Percentiles rank a stretch among this genome's conserved stretches.
Evolutionary conservation across 176 grass and related monocot genomes (phyloP).

Genomic region (Pontederia crassipes): DNA sequence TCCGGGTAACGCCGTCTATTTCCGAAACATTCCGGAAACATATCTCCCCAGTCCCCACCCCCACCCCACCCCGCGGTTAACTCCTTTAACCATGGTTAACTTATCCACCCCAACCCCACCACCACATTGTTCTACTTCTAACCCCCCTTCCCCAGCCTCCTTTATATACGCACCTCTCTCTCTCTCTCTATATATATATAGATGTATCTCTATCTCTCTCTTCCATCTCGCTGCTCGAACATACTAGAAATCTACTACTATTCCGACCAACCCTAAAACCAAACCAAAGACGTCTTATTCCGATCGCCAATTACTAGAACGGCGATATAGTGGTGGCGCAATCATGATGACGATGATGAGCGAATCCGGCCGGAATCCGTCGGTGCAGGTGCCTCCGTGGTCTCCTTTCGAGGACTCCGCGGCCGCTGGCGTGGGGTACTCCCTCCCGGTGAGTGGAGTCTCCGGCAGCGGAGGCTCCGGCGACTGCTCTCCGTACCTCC

Average conservation of each 20-base stretch:
- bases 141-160: neutral
- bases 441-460: too few species aligned
- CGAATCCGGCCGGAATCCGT: neutral
- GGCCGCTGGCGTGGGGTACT: neutral
- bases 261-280: neutral
- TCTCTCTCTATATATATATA: too few species aligned
- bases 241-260: too few species aligned
- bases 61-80: neutral
- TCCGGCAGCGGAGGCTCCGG: neutral
- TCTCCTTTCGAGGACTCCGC: neutral
- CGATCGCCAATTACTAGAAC: neutral
- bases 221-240: neutral
- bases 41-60: neutral
- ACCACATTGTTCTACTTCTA: neutral
- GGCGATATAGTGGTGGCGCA: neutral
- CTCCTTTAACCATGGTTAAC: neutral
- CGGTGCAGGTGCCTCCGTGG: neutral
- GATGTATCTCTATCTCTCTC: too few species aligned
- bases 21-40: neutral
- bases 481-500: slow-evolving; percentile 13
- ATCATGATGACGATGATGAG: neutral
- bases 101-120: neutral
- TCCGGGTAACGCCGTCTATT: neutral
- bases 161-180: neutral
- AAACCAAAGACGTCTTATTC: neutral